Evolutionary conservation across 176 grass and related monocot genomes (phyloP), one percentile per base, ranked within the genome.

Genomic region (Avena eriantha): DNA sequence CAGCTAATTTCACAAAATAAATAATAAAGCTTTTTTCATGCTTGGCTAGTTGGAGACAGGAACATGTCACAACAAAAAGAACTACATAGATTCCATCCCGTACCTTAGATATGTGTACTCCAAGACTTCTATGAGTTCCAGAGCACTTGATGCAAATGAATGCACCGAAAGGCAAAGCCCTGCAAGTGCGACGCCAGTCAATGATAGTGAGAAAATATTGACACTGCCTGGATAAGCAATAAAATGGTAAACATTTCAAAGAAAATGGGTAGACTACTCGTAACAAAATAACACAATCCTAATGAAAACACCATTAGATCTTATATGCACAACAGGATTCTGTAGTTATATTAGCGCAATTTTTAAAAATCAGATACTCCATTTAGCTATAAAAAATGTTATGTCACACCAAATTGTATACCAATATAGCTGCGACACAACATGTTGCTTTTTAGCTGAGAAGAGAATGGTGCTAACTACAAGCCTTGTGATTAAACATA

Each of bases 121-220:
- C 97, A 43, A 98, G 94, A 82, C 94, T 96, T 91, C 94, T 94
- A 77, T 98, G 97, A 70, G 91, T 91, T 82, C 97, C 94, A 56
- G 94, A 98, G 82, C 97, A 96, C 82, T 94, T 98, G 64, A 98
- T 98, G 80, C 94, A 98, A 83, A 98, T 93, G 89, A 96, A 96
- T 29, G 91, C 90, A 39, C 97, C 97, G 56, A 96, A 90, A 85
- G 87, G 91, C 50, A 94, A 63, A 24, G 92, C 90, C 75, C 97
- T 98, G 80, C 50, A 91, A 77, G 55, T 79, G 10, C 10, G n/a
- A 78, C 51, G 68, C 19, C 9, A 73, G 54, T 83, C 66, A 86
- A 85, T 69, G 69, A 21, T 55, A 82, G 24, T 11, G 16, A 8
- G 53, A 54, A 53, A 75, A 55, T 34, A 78, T n/a, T 56, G 0